phyloP scores from a whole-genome alignment of 257 asterid genomes.

The Solanum infundibuliforme region DNA sequence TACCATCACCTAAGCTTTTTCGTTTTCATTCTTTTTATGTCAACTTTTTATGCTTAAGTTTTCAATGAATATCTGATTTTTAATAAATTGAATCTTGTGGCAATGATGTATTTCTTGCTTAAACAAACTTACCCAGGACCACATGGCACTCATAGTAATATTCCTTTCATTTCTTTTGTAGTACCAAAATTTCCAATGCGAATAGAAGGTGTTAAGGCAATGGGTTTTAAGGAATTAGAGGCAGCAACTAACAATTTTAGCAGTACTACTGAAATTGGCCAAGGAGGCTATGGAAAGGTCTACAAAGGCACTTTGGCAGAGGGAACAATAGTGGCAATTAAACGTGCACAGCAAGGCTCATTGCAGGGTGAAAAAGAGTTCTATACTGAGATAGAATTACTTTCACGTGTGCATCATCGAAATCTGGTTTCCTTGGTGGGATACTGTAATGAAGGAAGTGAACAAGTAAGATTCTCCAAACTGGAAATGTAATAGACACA shows the following conservation, averaged over 20 bases:
- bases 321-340: constrained; percentile 39
- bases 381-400: constrained; percentile 51
- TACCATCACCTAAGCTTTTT: not conserved
- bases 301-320: constrained; percentile 35
- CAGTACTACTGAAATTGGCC: constrained; percentile 35
- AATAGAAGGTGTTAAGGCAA: constrained; percentile 49
- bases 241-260: constrained; percentile 26
- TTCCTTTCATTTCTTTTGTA: constrained; percentile 3
- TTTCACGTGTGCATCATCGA: constrained; percentile 53
- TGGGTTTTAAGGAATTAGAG: constrained; percentile 32
- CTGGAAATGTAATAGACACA: not conserved
- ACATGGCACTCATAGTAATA: not conserved
- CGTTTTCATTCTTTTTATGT: not conserved
- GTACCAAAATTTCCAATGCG: constrained; percentile 25
- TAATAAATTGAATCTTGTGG: not conserved
- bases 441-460: constrained; percentile 1
- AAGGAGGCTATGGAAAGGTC: constrained; percentile 64
- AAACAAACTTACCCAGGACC: not conserved
- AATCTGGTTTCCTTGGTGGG: constrained; percentile 48
- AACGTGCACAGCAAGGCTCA: constrained; percentile 47
- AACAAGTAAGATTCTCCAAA: constrained; percentile 1
- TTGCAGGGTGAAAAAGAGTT: constrained; percentile 56
- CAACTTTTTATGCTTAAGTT: not conserved
- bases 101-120: not conserved
- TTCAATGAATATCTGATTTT: not conserved